These are phyloP conservation scores for Pichia nanzhaoensis DNA, from an alignment of 805 yeast genomes.

Conservation along the genomic window DNA sequence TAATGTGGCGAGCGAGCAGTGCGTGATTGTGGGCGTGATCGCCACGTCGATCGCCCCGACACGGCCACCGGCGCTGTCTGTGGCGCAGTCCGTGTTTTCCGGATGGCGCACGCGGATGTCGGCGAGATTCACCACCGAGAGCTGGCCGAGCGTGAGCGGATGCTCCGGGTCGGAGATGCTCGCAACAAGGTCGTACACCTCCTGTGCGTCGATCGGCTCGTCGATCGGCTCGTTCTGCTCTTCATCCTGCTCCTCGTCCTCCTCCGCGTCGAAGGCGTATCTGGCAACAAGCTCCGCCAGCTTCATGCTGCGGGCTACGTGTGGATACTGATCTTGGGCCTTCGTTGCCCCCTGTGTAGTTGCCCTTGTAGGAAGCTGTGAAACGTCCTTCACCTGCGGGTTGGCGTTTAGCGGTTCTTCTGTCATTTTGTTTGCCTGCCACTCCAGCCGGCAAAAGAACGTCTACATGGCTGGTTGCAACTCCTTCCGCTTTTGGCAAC, in stretches of 20 bases:
- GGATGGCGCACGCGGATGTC: slow-evolving; percentile 70
- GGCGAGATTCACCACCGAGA: slow-evolving; percentile 81
- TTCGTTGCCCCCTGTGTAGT: too few species aligned
- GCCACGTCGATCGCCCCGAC: slow-evolving; percentile 72
- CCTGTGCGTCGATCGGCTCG: slow-evolving; percentile 84
- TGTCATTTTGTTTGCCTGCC: slow-evolving; percentile 5
- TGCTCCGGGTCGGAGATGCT: slow-evolving; percentile 95
- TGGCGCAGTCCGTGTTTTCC: too few species aligned
- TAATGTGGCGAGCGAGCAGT: slow-evolving; percentile 91
- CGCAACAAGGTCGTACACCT: slow-evolving; percentile 78
- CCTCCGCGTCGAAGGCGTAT: slow-evolving; percentile 1
- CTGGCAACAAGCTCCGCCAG: not conserved
- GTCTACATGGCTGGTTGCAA: not conserved
- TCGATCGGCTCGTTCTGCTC: slow-evolving; percentile 22
- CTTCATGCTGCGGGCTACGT: not conserved
- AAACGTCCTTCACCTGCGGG: slow-evolving; percentile 74
- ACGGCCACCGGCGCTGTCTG: slow-evolving; percentile 35
- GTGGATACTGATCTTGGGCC: too few species aligned
- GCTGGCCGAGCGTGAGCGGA: slow-evolving; percentile 88
- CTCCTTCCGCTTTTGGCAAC: not conserved
- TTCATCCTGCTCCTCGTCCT: not conserved
- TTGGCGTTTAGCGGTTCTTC: slow-evolving; percentile 70
- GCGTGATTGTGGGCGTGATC: slow-evolving; percentile 97
- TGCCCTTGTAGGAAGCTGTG: slow-evolving; percentile 71
- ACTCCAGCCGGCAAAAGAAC: too few species aligned